Evolutionary conservation across 1,284 basidiomycete species (phyloP), one percentile per base, ranked within the genome.

Genomic region (Pseudozyma sp.): DNA sequence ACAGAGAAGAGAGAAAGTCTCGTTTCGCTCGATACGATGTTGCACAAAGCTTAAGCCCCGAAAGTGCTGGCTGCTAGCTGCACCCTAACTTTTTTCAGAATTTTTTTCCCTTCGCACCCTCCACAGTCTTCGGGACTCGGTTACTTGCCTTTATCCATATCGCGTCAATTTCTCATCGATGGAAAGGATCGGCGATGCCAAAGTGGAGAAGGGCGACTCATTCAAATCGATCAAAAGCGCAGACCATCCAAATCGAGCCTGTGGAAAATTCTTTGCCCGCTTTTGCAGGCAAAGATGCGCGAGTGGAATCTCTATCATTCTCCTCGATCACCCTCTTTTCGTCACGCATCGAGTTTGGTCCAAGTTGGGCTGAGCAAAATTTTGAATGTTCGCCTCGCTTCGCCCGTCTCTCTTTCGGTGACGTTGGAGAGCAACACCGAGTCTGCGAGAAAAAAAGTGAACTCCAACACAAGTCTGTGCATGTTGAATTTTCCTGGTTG

Each of bases 261-360:
- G 57, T 11, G 18, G 16, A 25, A 65, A 65, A 73, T 59, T 73
- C 34, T 74, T 69, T 52, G 61, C 55, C 65, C 52, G 49, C 11
- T 52, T 35, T 61, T 36, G 47, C 71, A 48, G 52, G 55, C 52
- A 58, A 38, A 19, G n/a, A 19, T 49, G 58, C 51, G 61, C 57
- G 39, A 48, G 53, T 36, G 31, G 53, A 62, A 61, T 74, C 59
- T 64, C 71, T 61, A 69, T 74, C 71, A 65, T 50, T 74, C 42
- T 35, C 6, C 31, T 69, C 71, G 71, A 74, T 74, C 71, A 69
- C 66, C 49, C 8, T 21, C 19, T 42, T 61, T 69, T 65, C 47
- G 61, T 65, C 61, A 31, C 57, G 58, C 58, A 52, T 16, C 5
- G 13, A 5, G 25, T 19, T 21, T 39, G 31, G 36, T 14, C 39